These are phyloP conservation scores for Fusarium newnesense DNA, from an alignment of 2,329 filamentous ascomycete species.

Conservation along the genomic window DNA sequence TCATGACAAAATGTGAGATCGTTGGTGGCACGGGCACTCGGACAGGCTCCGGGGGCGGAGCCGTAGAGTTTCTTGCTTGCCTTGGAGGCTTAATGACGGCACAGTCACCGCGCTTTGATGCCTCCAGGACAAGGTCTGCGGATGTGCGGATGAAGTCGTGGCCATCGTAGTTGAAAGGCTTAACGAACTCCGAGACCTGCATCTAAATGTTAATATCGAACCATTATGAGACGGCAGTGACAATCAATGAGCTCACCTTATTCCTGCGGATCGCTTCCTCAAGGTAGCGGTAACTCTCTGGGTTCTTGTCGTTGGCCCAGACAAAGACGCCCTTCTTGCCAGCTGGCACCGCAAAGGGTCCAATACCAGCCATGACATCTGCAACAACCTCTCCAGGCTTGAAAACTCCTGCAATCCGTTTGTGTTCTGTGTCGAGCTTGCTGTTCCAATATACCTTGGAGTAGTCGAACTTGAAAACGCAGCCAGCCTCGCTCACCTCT, in stretches of 20 bases:
- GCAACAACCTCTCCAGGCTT: slow-evolving; percentile 87
- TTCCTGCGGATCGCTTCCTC: slow-evolving; percentile 77
- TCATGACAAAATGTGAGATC: slow-evolving; percentile 97
- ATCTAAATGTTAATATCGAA: slow-evolving; percentile 14
- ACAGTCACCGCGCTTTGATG: slow-evolving; percentile 62
- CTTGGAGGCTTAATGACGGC: slow-evolving; percentile 60
- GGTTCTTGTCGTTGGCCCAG: slow-evolving; percentile 97
- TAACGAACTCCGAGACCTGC: slow-evolving; percentile 75
- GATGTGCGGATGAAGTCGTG: slow-evolving; percentile 80
- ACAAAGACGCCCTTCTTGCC: slow-evolving; percentile 92
- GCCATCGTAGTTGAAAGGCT: slow-evolving; percentile 84
- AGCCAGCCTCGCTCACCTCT: slow-evolving; percentile 81
- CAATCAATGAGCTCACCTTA: slow-evolving; percentile 66
- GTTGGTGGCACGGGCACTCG: slow-evolving; percentile 72
- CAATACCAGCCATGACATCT: slow-evolving; percentile 97
- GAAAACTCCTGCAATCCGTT: slow-evolving; percentile 80
- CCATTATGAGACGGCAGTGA: neutral
- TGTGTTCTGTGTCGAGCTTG: slow-evolving; percentile 88
- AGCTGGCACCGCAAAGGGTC: slow-evolving; percentile 92
- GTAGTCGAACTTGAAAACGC: slow-evolving; percentile 93
- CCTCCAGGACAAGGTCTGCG: slow-evolving; percentile 67
- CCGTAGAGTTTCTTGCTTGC: slow-evolving; percentile 52
- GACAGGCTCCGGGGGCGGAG: slow-evolving; percentile 50
- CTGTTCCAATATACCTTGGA: slow-evolving; percentile 98
- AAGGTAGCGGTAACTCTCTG: slow-evolving; percentile 82